Conservation (phyloP, 257 asterid genomes). For the Scutellaria baicalensis region DNA sequence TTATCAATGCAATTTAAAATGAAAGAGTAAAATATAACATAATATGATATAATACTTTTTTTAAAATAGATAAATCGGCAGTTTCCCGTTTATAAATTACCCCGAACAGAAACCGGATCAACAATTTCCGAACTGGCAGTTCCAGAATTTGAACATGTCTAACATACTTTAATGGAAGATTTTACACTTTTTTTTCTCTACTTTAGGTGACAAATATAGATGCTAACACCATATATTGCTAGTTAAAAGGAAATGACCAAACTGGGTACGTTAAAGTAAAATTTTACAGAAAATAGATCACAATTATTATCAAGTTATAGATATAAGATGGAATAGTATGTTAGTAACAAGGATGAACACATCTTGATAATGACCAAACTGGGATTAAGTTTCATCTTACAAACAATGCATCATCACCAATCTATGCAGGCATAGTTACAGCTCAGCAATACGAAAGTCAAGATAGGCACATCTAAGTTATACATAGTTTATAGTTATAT, state of each 20-base stretch:
- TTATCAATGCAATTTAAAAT: too few species aligned
- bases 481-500: background rate
- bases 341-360: background rate
- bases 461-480: background rate
- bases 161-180: background rate
- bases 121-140: too few species aligned
- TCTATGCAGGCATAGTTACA: background rate
- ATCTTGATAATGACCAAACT: background rate
- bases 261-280: too few species aligned
- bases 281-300: background rate
- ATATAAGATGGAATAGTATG: background rate
- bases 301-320: background rate
- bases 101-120: too few species aligned
- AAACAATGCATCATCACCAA: background rate
- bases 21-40: too few species aligned
- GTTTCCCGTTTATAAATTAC: too few species aligned
- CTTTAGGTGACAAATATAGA: background rate
- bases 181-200: background rate
- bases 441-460: background rate
- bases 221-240: background rate
- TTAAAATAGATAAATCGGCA: too few species aligned
- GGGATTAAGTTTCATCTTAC: background rate
- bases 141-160: too few species aligned
- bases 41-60: too few species aligned
- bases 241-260: background rate